A percentile compares a stretch with the other conserved stretches of the same genome.
Conservation (phyloP, 805 yeast species). For the Saturnispora kantuleensis region DNA sequence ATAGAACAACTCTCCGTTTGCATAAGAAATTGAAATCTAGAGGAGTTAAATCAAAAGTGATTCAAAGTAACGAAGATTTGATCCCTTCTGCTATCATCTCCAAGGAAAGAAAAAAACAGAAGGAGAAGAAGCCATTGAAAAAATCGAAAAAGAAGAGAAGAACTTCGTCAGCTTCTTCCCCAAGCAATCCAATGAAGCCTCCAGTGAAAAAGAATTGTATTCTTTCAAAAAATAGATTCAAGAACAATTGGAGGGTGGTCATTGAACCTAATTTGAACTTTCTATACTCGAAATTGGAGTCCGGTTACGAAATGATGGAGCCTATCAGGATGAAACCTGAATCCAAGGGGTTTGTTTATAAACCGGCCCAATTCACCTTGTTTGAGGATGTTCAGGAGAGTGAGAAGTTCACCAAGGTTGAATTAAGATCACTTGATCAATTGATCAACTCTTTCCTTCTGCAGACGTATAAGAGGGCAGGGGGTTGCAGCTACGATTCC, state of each 20-base stretch:
- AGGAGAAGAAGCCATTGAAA: neutral
- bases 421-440: slow-evolving; percentile 11
- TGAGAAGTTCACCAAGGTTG: slow-evolving; percentile 4
- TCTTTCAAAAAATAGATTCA: slow-evolving; percentile 5
- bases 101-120: slow-evolving; percentile 1
- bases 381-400: slow-evolving; percentile 9
- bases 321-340: slow-evolving; percentile 6
- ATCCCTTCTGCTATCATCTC: slow-evolving; percentile 3
- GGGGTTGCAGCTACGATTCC: slow-evolving; percentile 12
- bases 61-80: slow-evolving; percentile 5
- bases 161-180: neutral
- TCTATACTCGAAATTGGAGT: slow-evolving; percentile 9
- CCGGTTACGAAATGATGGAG: neutral
- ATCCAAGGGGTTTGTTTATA: slow-evolving; percentile 11
- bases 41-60: slow-evolving; percentile 2
- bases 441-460: slow-evolving; percentile 15
- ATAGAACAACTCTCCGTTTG: slow-evolving; percentile 5
- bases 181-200: slow-evolving; percentile 1
- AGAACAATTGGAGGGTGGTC: slow-evolving; percentile 7
- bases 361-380: slow-evolving; percentile 13
- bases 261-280: slow-evolving; percentile 13
- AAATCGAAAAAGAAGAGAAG: slow-evolving; percentile 5
- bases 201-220: neutral
- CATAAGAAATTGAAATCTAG: slow-evolving; percentile 1
- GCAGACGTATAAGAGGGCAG: slow-evolving; percentile 15